These are phyloP conservation scores for Raphanus sativus DNA, from an alignment of 345 rosid genomes.

Conservation along the genomic window DNA sequence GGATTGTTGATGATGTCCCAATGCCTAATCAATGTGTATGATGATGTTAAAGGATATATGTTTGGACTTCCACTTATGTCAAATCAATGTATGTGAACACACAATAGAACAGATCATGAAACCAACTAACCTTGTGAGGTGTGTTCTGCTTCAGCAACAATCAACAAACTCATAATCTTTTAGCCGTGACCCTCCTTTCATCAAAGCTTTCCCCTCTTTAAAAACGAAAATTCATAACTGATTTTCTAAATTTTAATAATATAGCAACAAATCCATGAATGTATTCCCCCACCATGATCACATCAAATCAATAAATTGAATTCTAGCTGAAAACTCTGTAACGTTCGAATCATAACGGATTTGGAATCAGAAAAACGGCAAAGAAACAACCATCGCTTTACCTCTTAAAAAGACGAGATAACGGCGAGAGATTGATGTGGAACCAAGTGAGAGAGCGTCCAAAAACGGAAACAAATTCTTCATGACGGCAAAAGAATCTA, in stretches of 20 bases:
- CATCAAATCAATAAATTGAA: not conserved
- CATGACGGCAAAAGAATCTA: not conserved
- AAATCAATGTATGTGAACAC: no score
- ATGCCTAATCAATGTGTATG: no score
- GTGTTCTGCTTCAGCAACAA: conserved; percentile 1
- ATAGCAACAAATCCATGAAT: not conserved
- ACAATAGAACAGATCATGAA: no score
- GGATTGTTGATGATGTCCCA: no score
- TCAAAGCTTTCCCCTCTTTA: not conserved
- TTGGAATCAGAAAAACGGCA: not conserved
- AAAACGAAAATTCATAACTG: no score
- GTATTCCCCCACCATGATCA: not conserved
- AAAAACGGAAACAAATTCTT: not conserved
- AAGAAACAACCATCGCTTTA: not conserved
- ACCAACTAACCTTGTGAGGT: not conserved
- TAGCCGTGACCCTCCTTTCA: not conserved
- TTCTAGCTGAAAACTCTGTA: no score
- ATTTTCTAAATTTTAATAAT: no score
- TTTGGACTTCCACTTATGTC: no score
- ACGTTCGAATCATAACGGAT: not conserved
- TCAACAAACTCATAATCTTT: not conserved
- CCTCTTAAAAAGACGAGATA: not conserved
- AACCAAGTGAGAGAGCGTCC: not conserved
- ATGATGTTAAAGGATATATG: no score
- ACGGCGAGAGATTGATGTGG: not conserved